Base-by-base conservation (phyloP, 305 asterid genomes). In the Striga hermonthica region DNA sequence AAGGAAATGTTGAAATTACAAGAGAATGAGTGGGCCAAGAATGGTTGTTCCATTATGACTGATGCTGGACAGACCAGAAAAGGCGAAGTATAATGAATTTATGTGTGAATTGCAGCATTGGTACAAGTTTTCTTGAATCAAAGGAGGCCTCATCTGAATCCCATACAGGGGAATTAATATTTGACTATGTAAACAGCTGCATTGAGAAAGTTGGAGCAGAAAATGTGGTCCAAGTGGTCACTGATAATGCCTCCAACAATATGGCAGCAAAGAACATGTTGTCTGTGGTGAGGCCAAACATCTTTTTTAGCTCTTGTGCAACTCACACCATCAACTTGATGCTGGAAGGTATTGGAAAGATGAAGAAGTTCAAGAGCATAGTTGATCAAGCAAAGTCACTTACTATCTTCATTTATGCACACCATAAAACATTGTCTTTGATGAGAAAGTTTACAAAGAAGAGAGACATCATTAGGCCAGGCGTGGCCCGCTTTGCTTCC, bases 1-100 rank as follows among this genome's bases (percentile, higher is more conserved):
- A 39, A 40, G 28, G 10, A 7, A 3, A 14, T 43, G 11, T 9
- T 61, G 38, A 61, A 43, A 10, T 15, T n/a, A 6, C 66, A 61
- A 9, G 66, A 61, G 43, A 54, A 61, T 40, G 36, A 61, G 12
- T 61, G 66, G 66, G 44, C 43, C 3, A 4, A 40, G 15, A 61
- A 40, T 40, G 66, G 66, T 14, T 61, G 54, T 38, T 61, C 53
- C 3, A 61, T 39, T 61, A 61, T 61, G 66, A 61, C 53, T 8
- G 66, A 61, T 61, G 66, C 43, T 61, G 66, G 66, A 52, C 35
- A 2, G 58, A 52, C 10, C 3, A 36, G 8, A 61, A 22, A 43
- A 43, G 66, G 22, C 40, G 66, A 1, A n/a, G n/a, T n/a, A n/a
- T n/a, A n/a, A n/a, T n/a, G n/a, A n/a, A n/a, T n/a, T n/a, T n/a